Conservation (phyloP, 2,329 filamentous ascomycete genomes). For the Alternaria incomplexa region DNA sequence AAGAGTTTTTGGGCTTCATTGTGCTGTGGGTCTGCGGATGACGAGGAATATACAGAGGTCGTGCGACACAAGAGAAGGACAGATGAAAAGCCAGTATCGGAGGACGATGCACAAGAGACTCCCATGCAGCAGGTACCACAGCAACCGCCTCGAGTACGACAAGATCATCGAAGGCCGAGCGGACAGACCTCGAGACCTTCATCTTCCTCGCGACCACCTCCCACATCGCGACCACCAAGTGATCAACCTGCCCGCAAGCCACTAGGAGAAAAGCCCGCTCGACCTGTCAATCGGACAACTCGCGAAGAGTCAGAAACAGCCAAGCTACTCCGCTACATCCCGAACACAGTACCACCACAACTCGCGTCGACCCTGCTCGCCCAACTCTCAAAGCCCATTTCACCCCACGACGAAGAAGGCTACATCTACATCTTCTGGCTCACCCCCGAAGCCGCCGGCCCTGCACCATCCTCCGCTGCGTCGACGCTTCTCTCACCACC, state of each 20-base stretch:
- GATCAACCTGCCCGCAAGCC: constrained; percentile 32
- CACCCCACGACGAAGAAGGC: constrained; percentile 74
- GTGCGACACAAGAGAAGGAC: constrained; percentile 49
- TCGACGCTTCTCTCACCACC: constrained; percentile 59
- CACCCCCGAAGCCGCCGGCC: constrained; percentile 67
- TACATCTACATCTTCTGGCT: constrained; percentile 99
- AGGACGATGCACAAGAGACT: constrained; percentile 11
- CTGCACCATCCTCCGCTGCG: constrained; percentile 57
- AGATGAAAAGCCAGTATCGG: constrained; percentile 7
- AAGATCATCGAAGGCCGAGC: constrained; percentile 5
- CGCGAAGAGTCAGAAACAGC: constrained; percentile 42
- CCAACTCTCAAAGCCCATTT: constrained; percentile 78
- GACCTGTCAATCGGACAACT: constrained; percentile 29
- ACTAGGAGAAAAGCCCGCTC: constrained; percentile 29
- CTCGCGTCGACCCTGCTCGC: constrained; percentile 73
- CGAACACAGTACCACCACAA: constrained; percentile 67
- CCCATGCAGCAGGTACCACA: constrained; percentile 22
- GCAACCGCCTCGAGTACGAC: constrained; percentile 9
- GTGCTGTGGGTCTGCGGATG: constrained; percentile 49
- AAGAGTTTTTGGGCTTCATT: constrained; percentile 51
- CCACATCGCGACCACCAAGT: constrained; percentile 13
- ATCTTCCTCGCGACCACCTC: constrained; percentile 4
- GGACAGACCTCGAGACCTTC: neutral
- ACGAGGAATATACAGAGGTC: constrained; percentile 49
- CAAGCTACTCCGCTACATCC: constrained; percentile 70